Evolutionary conservation across 192 early-diverging fungal species (phyloP), one percentile per base, ranked within the genome.

Genomic region (Entomortierella parvispora): DNA sequence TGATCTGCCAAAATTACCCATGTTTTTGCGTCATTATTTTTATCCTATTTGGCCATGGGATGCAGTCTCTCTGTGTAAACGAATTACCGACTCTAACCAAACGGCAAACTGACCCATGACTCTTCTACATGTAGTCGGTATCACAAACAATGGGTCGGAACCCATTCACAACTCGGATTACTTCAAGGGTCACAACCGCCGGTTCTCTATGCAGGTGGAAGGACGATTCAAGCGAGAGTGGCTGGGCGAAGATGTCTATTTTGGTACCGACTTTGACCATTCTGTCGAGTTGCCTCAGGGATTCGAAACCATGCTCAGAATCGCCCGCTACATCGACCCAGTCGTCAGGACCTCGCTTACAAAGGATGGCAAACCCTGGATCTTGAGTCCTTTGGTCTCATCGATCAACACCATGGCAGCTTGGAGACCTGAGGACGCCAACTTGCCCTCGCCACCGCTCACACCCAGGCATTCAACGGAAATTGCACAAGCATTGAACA

Each of bases 171-270:
- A 71, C 53, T 33, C 53, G 3, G 65, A 80, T 3, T 80, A 80
- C 54, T 80, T 80, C 58, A 72, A 80, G 54, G 69, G 69, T 2
- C 69, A 48, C 53, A 80, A 68, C 58, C 79, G 79, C 59, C 50
- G 58, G 29, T 80, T 80, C 56, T 80, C 79, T 11, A 67, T 80
- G 18, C 79, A 80, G 63, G 79, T 80, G 22, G 69, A 72, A 43
- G 77, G 77, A 53, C 69, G 56, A 49, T 68, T 80, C 58, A 72
- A 80, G 59, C 69, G 58, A 29, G 60, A 60, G 56, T 68, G 59
- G 62, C 49, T 61, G 29, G 70, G 65, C 37, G 69, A 68, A n/a
- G 61, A 80, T 23, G 64, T 71, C 20, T 80, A 72, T 43, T 80
- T 71, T 23, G 79, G 79, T 62, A 80, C 69, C 7, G 79, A 80